Percentiles rank a stretch among this genome's conserved stretches.
Evolutionary conservation across 1,284 basidiomycete species (phyloP).

Genomic region (Peniophora sp.): DNA sequence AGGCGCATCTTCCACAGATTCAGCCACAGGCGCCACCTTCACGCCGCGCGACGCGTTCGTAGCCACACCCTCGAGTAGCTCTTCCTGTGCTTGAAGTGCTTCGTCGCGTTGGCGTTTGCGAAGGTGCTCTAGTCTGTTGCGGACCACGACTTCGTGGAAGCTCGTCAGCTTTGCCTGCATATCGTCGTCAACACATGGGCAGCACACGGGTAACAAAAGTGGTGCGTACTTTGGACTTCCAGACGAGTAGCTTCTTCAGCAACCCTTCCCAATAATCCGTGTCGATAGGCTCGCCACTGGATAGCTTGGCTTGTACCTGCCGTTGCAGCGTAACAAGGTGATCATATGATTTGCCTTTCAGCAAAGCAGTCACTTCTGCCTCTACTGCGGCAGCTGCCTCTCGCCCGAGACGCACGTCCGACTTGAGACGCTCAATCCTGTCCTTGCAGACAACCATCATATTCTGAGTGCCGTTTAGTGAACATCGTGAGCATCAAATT

Average conservation of each 20-base stretch:
- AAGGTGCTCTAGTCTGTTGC: slow-evolving; percentile 92
- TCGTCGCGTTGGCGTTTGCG: slow-evolving; percentile 94
- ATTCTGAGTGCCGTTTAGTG: slow-evolving; percentile 41
- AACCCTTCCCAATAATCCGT: slow-evolving; percentile 97
- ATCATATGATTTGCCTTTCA: slow-evolving; percentile 77
- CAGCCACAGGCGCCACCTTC: slow-evolving; percentile 13
- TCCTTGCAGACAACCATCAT: slow-evolving; percentile 98
- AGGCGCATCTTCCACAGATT: slow-evolving; percentile 24
- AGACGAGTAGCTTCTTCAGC: slow-evolving; percentile 89
- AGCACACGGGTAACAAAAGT: no score
- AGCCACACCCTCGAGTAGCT: slow-evolving; percentile 77
- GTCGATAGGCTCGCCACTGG: slow-evolving; percentile 90
- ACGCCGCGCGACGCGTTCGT: slow-evolving; percentile 40
- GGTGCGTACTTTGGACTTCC: slow-evolving; percentile 96
- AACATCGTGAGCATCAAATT: slow-evolving; percentile 2
- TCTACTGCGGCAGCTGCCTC: slow-evolving; percentile 75
- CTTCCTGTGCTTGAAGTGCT: slow-evolving; percentile 86
- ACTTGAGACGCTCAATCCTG: slow-evolving; percentile 72
- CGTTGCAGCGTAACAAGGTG: slow-evolving; percentile 80
- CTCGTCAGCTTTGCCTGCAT: slow-evolving; percentile 80
- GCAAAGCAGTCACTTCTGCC: slow-evolving; percentile 63
- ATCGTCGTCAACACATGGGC: not conserved
- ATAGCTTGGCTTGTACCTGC: slow-evolving; percentile 82
- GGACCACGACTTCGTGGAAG: slow-evolving; percentile 92
- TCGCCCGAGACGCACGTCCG: slow-evolving; percentile 48